Evolutionary conservation across 192 early-diverging fungal genomes (phyloP).

Genomic region (Coemansia sp.): DNA sequence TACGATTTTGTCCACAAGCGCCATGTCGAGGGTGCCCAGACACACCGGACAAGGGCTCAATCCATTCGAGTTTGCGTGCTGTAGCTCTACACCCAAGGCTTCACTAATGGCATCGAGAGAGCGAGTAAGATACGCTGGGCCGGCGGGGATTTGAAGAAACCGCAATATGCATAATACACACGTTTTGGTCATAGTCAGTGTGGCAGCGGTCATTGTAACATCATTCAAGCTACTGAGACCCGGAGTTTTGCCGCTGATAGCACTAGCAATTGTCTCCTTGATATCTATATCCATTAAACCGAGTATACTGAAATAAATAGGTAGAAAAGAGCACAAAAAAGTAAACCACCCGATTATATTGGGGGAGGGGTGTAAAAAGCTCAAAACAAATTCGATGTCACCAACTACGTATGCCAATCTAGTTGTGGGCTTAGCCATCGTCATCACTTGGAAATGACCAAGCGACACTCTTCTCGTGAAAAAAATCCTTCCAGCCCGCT

Average conservation of each 20-base stretch:
- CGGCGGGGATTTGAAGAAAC: constrained; percentile 16
- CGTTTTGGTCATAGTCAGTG: background rate
- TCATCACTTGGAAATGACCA: background rate
- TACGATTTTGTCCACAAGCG: constrained; percentile 3
- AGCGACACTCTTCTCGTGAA: too few relatives aligned
- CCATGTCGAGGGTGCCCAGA: constrained; percentile 22
- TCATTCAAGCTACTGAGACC: background rate
- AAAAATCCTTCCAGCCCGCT: too few relatives aligned
- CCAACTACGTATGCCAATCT: background rate
- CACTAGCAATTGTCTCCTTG: background rate
- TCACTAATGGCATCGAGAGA: background rate
- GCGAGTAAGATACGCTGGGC: constrained; percentile 21
- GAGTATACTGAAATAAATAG: background rate
- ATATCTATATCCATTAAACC: background rate
- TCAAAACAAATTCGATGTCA: background rate
- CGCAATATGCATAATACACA: constrained; percentile 39
- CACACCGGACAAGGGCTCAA: constrained; percentile 29
- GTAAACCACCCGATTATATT: background rate
- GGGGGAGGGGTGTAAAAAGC: background rate
- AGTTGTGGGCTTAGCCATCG: background rate
- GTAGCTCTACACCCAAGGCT: background rate
- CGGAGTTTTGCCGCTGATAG: background rate
- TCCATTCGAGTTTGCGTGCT: too few relatives aligned
- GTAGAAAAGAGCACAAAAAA: background rate
- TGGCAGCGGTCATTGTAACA: constrained; percentile 5